These are phyloP conservation scores for Haplosporangium gracile DNA, from an alignment of 192 early-diverging fungal genomes.

Conservation along the genomic window DNA sequence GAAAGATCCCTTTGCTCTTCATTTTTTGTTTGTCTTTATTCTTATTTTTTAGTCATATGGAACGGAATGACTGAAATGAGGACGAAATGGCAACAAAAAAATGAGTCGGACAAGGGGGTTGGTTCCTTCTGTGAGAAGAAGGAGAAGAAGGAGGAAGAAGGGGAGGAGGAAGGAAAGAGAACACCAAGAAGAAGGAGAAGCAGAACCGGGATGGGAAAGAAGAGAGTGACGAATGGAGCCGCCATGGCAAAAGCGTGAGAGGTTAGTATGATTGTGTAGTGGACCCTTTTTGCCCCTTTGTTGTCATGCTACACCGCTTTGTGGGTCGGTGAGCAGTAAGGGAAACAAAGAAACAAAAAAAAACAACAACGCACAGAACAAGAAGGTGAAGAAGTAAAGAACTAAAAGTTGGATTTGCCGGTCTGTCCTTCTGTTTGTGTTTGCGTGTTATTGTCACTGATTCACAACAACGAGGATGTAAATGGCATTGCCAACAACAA, in stretches of 20 bases:
- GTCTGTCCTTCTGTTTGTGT: background rate
- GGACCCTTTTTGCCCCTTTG: conserved; percentile 10
- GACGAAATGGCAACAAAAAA: background rate
- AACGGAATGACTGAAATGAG: background rate
- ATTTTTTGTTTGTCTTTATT: background rate
- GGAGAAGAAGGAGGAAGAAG: background rate
- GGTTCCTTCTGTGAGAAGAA: background rate
- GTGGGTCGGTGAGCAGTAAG: background rate
- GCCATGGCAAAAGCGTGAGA: background rate
- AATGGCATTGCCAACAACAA: too few species aligned
- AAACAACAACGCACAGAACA: background rate
- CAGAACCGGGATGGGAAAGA: background rate
- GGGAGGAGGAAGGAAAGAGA: background rate
- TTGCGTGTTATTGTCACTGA: background rate
- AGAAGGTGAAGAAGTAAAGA: background rate
- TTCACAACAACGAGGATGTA: background rate
- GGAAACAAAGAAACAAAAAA: background rate
- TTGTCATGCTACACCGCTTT: background rate
- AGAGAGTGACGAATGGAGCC: background rate
- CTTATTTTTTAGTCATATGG: background rate
- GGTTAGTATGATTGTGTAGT: background rate
- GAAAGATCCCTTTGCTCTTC: background rate
- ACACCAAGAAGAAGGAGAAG: background rate
- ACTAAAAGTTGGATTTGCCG: background rate
- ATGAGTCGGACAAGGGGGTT: background rate